These are phyloP conservation scores for Penicillium goetzii DNA, from an alignment of 495 filamentous ascomycete species.

Conservation along the genomic window DNA sequence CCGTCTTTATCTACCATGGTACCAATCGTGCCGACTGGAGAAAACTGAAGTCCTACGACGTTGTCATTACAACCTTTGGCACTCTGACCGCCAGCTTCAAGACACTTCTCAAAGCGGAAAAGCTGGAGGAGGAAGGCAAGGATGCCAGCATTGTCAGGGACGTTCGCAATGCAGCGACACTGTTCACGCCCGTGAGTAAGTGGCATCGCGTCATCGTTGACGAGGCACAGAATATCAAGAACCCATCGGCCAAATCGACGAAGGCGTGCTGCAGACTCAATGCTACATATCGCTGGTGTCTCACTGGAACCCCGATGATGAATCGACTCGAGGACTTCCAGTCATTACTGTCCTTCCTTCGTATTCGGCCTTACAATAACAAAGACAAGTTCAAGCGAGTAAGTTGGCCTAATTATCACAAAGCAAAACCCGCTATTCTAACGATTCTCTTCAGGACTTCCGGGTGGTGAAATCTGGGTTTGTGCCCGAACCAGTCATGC, in stretches of 20 bases:
- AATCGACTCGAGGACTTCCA: slow-evolving; percentile 84
- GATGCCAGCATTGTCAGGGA: slow-evolving; percentile 23
- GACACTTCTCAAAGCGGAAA: slow-evolving; percentile 56
- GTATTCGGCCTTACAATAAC: slow-evolving; percentile 78
- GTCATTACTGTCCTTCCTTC: slow-evolving; percentile 78
- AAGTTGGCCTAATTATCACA: slow-evolving; percentile 25
- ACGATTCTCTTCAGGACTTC: slow-evolving; percentile 47
- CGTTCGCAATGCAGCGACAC: slow-evolving; percentile 48
- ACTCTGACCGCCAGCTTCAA: slow-evolving; percentile 67
- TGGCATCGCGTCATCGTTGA: slow-evolving; percentile 91
- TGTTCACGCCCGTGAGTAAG: slow-evolving; percentile 65
- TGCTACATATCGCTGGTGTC: slow-evolving; percentile 73
- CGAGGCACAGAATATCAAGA: slow-evolving; percentile 95
- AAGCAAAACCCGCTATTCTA: slow-evolving; percentile 15
- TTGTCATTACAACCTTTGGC: slow-evolving; percentile 90
- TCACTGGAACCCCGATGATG: slow-evolving; percentile 96
- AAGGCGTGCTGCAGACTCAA: slow-evolving; percentile 64
- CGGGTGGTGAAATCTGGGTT: slow-evolving; percentile 56
- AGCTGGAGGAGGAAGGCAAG: slow-evolving; percentile 39
- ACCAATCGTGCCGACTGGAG: slow-evolving; percentile 60
- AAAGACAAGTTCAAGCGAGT: slow-evolving; percentile 63
- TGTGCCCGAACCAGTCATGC: slow-evolving; percentile 57
- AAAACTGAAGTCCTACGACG: slow-evolving; percentile 70
- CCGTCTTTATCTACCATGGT: slow-evolving; percentile 68
- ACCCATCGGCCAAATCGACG: slow-evolving; percentile 69